Evolutionary conservation across 306 rosid genomes (phyloP).

Genomic region (Pyrus communis): DNA sequence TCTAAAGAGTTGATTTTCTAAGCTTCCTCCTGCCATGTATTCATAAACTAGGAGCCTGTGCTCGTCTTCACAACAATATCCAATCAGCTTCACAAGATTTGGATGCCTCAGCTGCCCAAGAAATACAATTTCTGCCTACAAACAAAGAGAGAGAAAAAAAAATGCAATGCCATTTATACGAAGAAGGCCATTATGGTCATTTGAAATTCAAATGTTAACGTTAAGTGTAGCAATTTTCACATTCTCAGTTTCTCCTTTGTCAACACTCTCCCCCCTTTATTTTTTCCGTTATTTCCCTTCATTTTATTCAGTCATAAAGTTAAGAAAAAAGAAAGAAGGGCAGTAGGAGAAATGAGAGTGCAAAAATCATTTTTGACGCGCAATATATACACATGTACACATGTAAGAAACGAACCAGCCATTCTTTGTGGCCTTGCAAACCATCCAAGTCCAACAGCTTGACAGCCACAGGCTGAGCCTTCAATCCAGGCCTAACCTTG

Average conservation of each 20-base stretch:
- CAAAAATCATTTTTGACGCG: too few species aligned
- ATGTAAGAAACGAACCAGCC: constrained; percentile 57
- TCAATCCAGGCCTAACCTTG: constrained; percentile 46
- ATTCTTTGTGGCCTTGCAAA: constrained; percentile 80
- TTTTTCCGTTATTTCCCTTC: background rate
- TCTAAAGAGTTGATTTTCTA: constrained; percentile 61
- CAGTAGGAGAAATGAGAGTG: background rate
- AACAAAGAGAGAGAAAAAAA: background rate
- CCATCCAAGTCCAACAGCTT: constrained; percentile 72
- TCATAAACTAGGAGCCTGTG: constrained; percentile 75
- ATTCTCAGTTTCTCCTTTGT: background rate
- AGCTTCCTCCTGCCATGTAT: constrained; percentile 67
- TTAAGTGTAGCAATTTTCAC: background rate
- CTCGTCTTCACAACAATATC: constrained; percentile 69
- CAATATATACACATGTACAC: too few species aligned
- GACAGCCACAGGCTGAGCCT: constrained; percentile 77
- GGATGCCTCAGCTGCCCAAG: constrained; percentile 80
- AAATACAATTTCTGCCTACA: constrained; percentile 67
- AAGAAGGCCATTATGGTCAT: background rate
- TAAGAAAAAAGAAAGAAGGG: too few species aligned
- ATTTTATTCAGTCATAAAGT: too few species aligned
- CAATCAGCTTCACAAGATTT: constrained; percentile 68
- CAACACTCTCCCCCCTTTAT: background rate
- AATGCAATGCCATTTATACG: background rate
- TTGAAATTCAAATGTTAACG: background rate